These are phyloP conservation scores for Suillus americanus DNA, from an alignment of 768 basidiomycete species.

Conservation along the genomic window DNA sequence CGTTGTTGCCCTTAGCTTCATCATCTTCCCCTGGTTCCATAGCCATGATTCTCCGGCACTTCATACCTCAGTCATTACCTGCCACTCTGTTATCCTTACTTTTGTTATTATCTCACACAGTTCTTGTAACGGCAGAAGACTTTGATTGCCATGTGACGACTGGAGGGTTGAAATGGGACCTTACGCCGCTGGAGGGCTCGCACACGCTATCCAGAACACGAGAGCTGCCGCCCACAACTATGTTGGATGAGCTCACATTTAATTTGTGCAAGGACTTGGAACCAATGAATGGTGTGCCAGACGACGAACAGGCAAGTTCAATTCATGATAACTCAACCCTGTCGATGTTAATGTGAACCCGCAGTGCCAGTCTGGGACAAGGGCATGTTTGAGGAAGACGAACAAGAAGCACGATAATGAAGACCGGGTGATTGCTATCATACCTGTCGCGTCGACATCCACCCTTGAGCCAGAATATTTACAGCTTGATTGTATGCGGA, in stretches of 20 bases:
- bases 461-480: constrained; percentile 27
- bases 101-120: constrained; percentile 21
- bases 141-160: constrained; percentile 51
- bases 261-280: constrained; percentile 66
- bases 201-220: constrained; percentile 51
- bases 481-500: constrained; percentile 38
- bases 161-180: constrained; percentile 54
- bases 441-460: constrained; percentile 60
- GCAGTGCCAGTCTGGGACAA: constrained; percentile 68
- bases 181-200: constrained; percentile 53
- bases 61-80: constrained; percentile 5
- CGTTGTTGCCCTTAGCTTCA: not conserved
- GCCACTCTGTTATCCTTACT: constrained; percentile 12
- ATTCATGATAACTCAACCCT: constrained; percentile 3
- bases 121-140: constrained; percentile 37
- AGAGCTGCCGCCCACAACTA: constrained; percentile 62
- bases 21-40: constrained; percentile 2
- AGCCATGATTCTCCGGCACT: constrained; percentile 22
- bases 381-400: constrained; percentile 70
- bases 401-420: constrained; percentile 55
- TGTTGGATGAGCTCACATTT: constrained; percentile 59
- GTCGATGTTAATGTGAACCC: constrained; percentile 6
- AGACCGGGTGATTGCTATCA: constrained; percentile 70
- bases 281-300: constrained; percentile 41
- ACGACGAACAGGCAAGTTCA: constrained; percentile 66